A percentile compares a stretch with the other conserved stretches of the same genome.
Conservation (phyloP, 306 rosid genomes). For the Corylus americana region DNA sequence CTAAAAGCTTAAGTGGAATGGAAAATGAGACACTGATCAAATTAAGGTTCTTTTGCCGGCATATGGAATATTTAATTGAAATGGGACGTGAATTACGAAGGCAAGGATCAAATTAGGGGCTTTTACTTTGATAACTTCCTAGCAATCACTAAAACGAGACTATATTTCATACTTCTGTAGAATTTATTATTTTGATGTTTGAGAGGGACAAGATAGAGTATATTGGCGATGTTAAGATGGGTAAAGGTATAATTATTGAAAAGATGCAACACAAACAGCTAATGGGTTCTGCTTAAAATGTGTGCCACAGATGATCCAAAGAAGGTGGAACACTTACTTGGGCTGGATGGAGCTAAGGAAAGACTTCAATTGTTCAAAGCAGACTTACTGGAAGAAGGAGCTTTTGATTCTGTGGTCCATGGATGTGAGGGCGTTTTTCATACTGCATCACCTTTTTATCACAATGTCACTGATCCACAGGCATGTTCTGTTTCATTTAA, state of each 20-base stretch:
- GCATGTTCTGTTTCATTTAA: neutral
- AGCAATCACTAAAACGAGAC: neutral
- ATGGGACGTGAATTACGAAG: no score
- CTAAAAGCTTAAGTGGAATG: no score
- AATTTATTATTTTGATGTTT: neutral
- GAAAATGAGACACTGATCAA: no score
- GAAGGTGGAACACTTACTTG: slow-evolving; percentile 32
- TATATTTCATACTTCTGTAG: neutral
- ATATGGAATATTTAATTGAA: no score
- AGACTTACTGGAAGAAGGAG: slow-evolving; percentile 33
- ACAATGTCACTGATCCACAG: slow-evolving; percentile 29
- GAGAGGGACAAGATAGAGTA: neutral
- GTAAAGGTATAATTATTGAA: neutral
- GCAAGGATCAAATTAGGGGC: no score
- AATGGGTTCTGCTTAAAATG: neutral
- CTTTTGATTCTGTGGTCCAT: slow-evolving; percentile 30
- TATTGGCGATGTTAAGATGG: neutral
- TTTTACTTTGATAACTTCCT: neutral
- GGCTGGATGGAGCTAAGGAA: slow-evolving; percentile 40
- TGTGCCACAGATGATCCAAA: slow-evolving; percentile 21
- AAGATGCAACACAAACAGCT: neutral
- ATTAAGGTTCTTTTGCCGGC: no score
- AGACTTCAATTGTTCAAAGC: slow-evolving; percentile 37
- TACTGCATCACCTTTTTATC: slow-evolving; percentile 30
- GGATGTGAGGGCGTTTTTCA: slow-evolving; percentile 41